These are phyloP conservation scores for Kuraishia floccosa DNA, from an alignment of 805 yeast species.

Conservation along the genomic window DNA sequence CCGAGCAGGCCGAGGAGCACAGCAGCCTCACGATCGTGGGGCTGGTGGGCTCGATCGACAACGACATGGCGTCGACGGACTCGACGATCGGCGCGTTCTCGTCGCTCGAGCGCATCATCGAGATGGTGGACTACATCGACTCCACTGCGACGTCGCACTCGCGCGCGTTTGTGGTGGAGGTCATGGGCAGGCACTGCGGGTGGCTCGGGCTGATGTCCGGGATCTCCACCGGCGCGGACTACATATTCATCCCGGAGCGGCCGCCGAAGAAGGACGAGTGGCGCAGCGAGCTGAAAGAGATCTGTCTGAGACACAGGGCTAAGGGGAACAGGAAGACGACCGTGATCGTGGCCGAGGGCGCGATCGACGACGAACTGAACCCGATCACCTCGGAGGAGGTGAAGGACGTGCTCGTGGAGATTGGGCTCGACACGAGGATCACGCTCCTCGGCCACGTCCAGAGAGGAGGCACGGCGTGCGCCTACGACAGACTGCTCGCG, in stretches of 20 bases:
- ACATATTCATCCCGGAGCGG: conserved; percentile 68
- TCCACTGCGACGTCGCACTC: conserved; percentile 80
- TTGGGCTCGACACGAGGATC: conserved; percentile 69
- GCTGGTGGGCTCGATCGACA: conserved; percentile 74
- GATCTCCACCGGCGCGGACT: conserved; percentile 71
- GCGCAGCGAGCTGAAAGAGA: conserved; percentile 56
- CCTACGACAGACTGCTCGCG: conserved; percentile 60
- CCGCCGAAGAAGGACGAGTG: conserved; percentile 57
- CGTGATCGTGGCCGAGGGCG: conserved; percentile 80
- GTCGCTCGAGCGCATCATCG: conserved; percentile 64
- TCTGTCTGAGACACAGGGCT: conserved; percentile 51
- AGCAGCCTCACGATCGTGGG: conserved; percentile 60
- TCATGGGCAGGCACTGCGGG: conserved; percentile 87
- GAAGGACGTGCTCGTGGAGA: conserved; percentile 47
- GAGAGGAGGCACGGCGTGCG: conserved; percentile 77
- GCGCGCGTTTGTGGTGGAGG: conserved; percentile 76
- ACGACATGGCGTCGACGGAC: conserved; percentile 78
- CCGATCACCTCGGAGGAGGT: conserved; percentile 61
- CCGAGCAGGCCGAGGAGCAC: conserved; percentile 32
- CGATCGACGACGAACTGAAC: conserved; percentile 55
- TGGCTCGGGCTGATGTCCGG: conserved; percentile 83
- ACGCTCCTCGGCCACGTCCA: conserved; percentile 76
- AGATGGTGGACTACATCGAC: conserved; percentile 70
- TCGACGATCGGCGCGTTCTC: conserved; percentile 77
- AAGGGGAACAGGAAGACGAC: conserved; percentile 72